These are phyloP conservation scores for Leishmania turanica DNA, from an alignment of 208 protist species.

Conservation along the genomic window DNA sequence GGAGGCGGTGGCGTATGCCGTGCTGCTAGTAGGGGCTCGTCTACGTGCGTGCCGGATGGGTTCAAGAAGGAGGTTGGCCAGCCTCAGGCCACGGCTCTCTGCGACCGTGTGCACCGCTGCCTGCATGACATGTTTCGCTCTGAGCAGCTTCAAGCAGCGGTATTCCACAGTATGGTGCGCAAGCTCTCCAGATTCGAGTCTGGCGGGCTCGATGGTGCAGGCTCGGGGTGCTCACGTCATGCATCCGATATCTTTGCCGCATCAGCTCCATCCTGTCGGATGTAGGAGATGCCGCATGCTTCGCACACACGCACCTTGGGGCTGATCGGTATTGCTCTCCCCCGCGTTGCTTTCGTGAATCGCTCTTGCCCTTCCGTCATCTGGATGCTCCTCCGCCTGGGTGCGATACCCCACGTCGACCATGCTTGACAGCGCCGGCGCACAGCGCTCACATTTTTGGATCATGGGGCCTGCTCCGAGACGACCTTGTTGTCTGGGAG, in stretches of 20 bases:
- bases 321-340: background rate
- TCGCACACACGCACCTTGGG: background rate
- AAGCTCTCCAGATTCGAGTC: background rate
- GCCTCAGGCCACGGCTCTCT: background rate
- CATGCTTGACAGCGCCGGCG: background rate
- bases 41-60: background rate
- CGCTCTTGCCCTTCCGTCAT: background rate
- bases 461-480: background rate
- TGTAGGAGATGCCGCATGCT: background rate
- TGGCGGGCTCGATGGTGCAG: background rate
- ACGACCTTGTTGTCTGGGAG: background rate
- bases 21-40: background rate
- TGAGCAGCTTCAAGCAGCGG: background rate
- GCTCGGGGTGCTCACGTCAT: background rate
- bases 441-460: background rate
- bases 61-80: background rate
- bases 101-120: background rate
- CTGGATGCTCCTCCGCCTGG: background rate
- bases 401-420: background rate
- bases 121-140: background rate
- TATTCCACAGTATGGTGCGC: background rate
- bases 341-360: background rate
- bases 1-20: background rate
- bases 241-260: background rate
- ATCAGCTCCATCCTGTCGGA: background rate